Evolutionary conservation across 768 basidiomycete species (phyloP).

Genomic region (Phanerochaete sordida): DNA sequence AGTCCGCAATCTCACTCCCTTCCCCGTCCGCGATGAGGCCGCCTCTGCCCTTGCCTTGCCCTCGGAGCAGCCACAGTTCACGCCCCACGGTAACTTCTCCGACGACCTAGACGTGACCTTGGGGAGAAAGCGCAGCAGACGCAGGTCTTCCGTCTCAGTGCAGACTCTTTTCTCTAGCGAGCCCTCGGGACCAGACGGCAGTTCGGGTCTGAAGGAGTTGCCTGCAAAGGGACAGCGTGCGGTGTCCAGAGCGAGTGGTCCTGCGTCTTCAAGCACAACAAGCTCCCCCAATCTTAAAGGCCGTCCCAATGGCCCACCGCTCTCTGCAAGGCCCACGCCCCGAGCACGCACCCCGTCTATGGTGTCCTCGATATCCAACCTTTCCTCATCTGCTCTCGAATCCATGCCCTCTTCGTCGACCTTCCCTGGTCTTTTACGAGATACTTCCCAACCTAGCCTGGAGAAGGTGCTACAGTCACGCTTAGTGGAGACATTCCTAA

Average conservation of each 20-base stretch:
- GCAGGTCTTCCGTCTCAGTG: conserved; percentile 57
- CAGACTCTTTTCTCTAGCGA: conserved; percentile 42
- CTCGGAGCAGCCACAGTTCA: conserved; percentile 57
- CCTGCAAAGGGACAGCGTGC: conserved; percentile 27
- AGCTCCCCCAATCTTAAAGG: conserved; percentile 7
- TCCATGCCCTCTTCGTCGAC: conserved; percentile 11
- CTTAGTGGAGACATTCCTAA: conserved; percentile 75
- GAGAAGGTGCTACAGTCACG: conserved; percentile 72
- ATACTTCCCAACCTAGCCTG: conserved; percentile 63
- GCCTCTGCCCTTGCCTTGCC: conserved; percentile 73
- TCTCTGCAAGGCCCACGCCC: conserved; percentile 14
- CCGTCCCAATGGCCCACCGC: conserved; percentile 1
- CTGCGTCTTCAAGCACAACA: not conserved
- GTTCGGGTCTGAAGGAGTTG: not conserved
- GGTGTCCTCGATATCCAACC: conserved; percentile 40
- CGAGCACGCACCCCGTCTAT: conserved; percentile 51
- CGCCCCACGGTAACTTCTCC: conserved; percentile 50
- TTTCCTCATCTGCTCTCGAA: not conserved
- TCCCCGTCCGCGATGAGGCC: conserved; percentile 74
- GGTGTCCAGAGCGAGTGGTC: conserved; percentile 43
- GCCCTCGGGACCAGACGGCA: conserved; percentile 40
- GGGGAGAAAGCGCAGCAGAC: conserved; percentile 55
- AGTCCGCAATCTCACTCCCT: conserved; percentile 80
- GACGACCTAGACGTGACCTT: conserved; percentile 70
- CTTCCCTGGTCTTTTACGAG: conserved; percentile 39